Conservation (phyloP, 495 filamentous ascomycete genomes). For the Annulohypoxylon bovei region DNA sequence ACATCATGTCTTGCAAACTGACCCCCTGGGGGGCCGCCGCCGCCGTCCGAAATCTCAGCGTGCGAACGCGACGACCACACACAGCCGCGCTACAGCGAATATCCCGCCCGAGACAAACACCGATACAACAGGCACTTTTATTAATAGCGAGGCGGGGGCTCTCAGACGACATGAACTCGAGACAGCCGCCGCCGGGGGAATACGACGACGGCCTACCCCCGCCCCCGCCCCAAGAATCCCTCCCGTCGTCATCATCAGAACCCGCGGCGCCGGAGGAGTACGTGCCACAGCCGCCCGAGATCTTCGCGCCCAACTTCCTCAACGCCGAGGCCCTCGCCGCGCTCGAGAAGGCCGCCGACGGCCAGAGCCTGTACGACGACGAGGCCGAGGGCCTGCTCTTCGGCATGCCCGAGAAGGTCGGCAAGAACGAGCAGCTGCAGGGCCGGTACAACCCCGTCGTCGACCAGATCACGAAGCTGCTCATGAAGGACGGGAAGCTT, state of each 20-base stretch:
- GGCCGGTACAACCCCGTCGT: slow-evolving; percentile 84
- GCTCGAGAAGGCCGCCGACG: slow-evolving; percentile 43
- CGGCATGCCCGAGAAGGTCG: slow-evolving; percentile 70
- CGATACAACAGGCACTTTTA: slow-evolving; percentile 1
- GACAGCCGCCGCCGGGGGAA: slow-evolving; percentile 11
- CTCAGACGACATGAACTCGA: slow-evolving; percentile 30
- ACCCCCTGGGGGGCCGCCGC: slow-evolving; percentile 55
- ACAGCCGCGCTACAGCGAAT: slow-evolving; percentile 16
- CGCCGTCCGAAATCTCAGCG: slow-evolving; percentile 55
- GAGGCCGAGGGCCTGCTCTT: slow-evolving; percentile 73
- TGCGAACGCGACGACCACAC: slow-evolving; percentile 53
- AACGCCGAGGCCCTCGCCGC: slow-evolving; percentile 51
- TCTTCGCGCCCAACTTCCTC: slow-evolving; percentile 44
- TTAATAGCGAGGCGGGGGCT: slow-evolving; percentile 32
- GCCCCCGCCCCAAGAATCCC: slow-evolving; percentile 4
- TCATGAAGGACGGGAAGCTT: slow-evolving; percentile 92
- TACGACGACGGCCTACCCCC: slow-evolving; percentile 5
- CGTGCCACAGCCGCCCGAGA: slow-evolving; percentile 29
- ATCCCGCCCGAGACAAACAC: not conserved
- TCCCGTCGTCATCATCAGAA: not conserved
- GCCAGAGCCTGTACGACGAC: slow-evolving; percentile 17
- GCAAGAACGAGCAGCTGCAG: slow-evolving; percentile 70
- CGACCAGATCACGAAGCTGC: slow-evolving; percentile 83
- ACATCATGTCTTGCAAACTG: slow-evolving; percentile 62
- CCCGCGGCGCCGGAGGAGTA: slow-evolving; percentile 8